These are phyloP conservation scores for Cryphonectria nitschkei DNA, from an alignment of 2,329 filamentous ascomycete species.

Conservation along the genomic window DNA sequence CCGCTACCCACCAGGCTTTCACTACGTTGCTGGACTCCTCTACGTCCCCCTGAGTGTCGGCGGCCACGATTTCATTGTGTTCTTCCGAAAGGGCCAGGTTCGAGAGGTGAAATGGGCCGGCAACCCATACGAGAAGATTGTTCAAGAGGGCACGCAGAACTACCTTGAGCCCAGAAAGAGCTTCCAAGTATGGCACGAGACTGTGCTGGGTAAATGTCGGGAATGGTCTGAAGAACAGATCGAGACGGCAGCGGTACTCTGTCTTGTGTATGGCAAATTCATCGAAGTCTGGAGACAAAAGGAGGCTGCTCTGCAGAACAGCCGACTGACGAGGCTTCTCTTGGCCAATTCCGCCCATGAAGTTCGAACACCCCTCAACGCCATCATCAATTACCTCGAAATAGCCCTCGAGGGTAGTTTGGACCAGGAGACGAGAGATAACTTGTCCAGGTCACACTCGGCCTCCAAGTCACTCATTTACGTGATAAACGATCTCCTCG, in stretches of 20 bases:
- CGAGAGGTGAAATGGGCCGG: slow-evolving; percentile 84
- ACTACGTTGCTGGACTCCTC: slow-evolving; percentile 75
- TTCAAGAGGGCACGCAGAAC: slow-evolving; percentile 71
- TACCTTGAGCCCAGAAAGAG: slow-evolving; percentile 79
- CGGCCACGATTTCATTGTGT: slow-evolving; percentile 85
- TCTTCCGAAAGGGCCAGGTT: slow-evolving; percentile 78
- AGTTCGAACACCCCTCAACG: slow-evolving; percentile 87
- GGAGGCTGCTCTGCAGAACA: slow-evolving; percentile 80
- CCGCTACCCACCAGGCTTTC: slow-evolving; percentile 77
- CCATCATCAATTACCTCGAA: slow-evolving; percentile 93
- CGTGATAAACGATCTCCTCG: slow-evolving; percentile 89
- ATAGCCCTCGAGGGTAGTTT: slow-evolving; percentile 83
- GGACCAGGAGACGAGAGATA: slow-evolving; percentile 82
- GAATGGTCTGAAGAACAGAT: slow-evolving; percentile 91
- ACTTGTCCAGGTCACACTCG: slow-evolving; percentile 81
- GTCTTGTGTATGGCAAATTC: slow-evolving; percentile 85
- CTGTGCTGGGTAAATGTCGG: slow-evolving; percentile 76
- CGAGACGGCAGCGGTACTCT: slow-evolving; percentile 85
- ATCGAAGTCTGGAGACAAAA: slow-evolving; percentile 94
- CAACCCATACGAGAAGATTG: slow-evolving; percentile 80
- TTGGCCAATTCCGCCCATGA: slow-evolving; percentile 90
- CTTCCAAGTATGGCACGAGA: slow-evolving; percentile 83
- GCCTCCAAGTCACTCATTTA: slow-evolving; percentile 92
- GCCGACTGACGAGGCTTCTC: slow-evolving; percentile 76
- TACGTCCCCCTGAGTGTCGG: slow-evolving; percentile 79